These are phyloP conservation scores for Rhizoclosmatium sp. DNA, from an alignment of 192 early-diverging fungal genomes.

Conservation along the genomic window DNA sequence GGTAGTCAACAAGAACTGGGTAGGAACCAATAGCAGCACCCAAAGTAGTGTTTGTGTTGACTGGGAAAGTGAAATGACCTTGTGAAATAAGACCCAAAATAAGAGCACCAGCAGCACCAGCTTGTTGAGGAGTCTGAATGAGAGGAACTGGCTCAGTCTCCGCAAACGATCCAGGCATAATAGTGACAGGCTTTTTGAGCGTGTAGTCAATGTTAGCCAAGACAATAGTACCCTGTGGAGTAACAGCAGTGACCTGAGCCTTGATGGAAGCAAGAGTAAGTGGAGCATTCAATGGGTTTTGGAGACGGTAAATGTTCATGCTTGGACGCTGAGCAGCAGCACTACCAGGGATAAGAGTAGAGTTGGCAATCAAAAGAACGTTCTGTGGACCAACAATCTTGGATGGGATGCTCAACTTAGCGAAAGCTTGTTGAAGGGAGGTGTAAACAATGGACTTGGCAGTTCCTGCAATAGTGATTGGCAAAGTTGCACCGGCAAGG, in stretches of 20 bases:
- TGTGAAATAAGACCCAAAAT: too few species aligned
- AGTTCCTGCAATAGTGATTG: constrained; percentile 8
- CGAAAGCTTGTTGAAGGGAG: constrained; percentile 17
- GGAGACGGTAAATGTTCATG: too few species aligned
- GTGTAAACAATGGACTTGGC: constrained; percentile 19
- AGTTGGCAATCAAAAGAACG: too few species aligned
- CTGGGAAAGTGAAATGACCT: neutral
- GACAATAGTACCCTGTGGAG: too few species aligned
- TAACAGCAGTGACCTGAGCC: too few species aligned
- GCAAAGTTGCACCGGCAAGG: constrained; percentile 6
- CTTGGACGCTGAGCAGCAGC: too few species aligned
- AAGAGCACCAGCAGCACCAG: neutral
- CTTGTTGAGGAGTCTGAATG: neutral
- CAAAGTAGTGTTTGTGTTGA: neutral
- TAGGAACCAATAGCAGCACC: constrained; percentile 1
- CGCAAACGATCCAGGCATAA: neutral
- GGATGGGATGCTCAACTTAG: constrained; percentile 19
- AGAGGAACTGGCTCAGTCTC: constrained; percentile 1
- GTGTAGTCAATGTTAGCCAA: neutral
- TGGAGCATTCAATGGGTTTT: too few species aligned
- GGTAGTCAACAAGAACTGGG: neutral
- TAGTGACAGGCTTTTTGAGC: neutral
- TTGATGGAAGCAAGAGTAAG: too few species aligned
- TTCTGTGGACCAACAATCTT: neutral
- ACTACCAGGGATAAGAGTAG: too few species aligned